A percentile compares a stretch with the other conserved stretches of the same genome.
Conservation (phyloP, 208 protist species). For the Trypanosoma vivax region DNA sequence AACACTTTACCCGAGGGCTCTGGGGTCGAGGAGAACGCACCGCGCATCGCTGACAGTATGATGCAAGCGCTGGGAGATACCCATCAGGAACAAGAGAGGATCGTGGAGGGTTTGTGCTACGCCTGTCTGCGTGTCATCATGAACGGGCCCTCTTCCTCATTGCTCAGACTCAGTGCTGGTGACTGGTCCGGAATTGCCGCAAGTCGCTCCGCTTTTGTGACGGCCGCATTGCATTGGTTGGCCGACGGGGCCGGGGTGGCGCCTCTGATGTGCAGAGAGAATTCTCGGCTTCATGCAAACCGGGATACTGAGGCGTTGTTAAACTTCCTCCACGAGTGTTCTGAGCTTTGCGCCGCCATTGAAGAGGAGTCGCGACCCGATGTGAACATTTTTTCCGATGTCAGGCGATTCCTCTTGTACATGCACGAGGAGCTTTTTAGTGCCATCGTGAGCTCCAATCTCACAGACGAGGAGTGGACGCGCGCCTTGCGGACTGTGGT, state of each 20-base stretch:
- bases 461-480: slow-evolving; percentile 20
- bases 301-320: neutral
- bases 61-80: too few relatives aligned
- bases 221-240: neutral
- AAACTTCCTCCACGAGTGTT: neutral
- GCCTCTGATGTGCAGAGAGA: neutral
- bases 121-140: too few relatives aligned
- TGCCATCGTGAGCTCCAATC: slow-evolving; percentile 1
- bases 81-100: too few relatives aligned
- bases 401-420: slow-evolving; percentile 3
- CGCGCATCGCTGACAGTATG: neutral
- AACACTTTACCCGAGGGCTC: neutral
- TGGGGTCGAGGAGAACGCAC: neutral
- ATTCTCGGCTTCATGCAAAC: neutral
- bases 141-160: too few relatives aligned
- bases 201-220: neutral
- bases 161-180: neutral
- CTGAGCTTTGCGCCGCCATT: slow-evolving; percentile 1
- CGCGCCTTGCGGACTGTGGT: slow-evolving; percentile 18
- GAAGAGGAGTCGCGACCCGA: neutral
- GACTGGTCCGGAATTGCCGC: neutral
- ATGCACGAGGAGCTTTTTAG: slow-evolving; percentile 6
- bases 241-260: neutral
- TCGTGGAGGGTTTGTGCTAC: neutral
- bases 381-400: slow-evolving; percentile 2